A percentile compares a stretch with the other conserved stretches of the same genome.
phyloP scores from a whole-genome alignment of 2,329 filamentous ascomycete genomes.

The Pseudonectria foliicola region DNA sequence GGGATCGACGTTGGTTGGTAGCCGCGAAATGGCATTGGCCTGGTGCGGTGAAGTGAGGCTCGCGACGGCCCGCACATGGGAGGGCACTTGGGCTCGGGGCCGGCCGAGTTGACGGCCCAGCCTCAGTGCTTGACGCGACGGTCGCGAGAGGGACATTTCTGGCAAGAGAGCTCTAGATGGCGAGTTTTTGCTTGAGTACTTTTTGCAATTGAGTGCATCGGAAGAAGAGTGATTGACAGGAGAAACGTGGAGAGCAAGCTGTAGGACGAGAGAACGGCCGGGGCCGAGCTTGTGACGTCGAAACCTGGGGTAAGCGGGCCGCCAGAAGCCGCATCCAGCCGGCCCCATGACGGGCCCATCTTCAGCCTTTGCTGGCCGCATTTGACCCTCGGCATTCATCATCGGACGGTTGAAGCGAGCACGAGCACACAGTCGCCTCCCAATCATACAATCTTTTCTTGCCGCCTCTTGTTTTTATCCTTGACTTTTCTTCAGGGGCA shows the following conservation, averaged over 20 bases:
- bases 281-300: slow-evolving; percentile 23
- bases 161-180: slow-evolving; percentile 3
- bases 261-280: slow-evolving; percentile 8
- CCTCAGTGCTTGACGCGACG: slow-evolving; percentile 40
- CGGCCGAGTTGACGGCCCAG: slow-evolving; percentile 25
- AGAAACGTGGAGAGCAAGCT: slow-evolving; percentile 8
- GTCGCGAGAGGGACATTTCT: slow-evolving; percentile 41
- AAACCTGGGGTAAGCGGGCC: slow-evolving; percentile 22
- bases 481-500: neutral
- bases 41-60: slow-evolving; percentile 77
- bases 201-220: slow-evolving; percentile 5
- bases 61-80: slow-evolving; percentile 45
- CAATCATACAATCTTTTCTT: too few relatives aligned
- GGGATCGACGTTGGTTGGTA: slow-evolving; percentile 70
- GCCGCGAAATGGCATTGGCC: slow-evolving; percentile 71
- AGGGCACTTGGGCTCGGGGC: slow-evolving; percentile 27
- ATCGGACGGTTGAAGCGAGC: slow-evolving; percentile 1
- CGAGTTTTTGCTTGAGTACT: slow-evolving; percentile 3
- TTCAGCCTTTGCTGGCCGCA: slow-evolving; percentile 14
- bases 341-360: slow-evolving; percentile 9
- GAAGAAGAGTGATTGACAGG: slow-evolving; percentile 2
- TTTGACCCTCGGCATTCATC: slow-evolving; percentile 12
- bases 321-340: slow-evolving; percentile 17
- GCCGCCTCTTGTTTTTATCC: neutral
- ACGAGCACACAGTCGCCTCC: too few relatives aligned